phyloP scores from a whole-genome alignment of 352 stramenopile genomes.

The Globisporangium heterothallicum region DNA sequence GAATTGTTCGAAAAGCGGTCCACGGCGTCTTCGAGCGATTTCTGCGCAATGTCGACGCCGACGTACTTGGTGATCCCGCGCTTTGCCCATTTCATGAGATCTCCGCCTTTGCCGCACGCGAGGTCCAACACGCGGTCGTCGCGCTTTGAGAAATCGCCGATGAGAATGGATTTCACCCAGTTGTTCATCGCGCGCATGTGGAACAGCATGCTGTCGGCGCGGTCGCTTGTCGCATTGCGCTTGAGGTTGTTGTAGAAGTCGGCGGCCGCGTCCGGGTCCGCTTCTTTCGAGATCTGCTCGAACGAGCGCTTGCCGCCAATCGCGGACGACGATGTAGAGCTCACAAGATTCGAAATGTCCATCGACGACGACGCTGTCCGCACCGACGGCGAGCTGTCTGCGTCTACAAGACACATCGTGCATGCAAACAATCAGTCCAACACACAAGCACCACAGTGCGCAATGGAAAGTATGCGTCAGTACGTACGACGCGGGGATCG shows the following conservation, averaged over 20 bases:
- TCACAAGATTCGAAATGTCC: constrained; percentile 58
- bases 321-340: constrained; percentile 20
- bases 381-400: constrained; percentile 16
- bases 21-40: constrained; percentile 93
- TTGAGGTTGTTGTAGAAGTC: constrained; percentile 85
- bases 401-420: constrained; percentile 2
- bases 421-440: not conserved
- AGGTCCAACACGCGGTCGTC: constrained; percentile 94
- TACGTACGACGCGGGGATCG: constrained; percentile 21
- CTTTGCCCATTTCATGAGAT: constrained; percentile 97
- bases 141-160: constrained; percentile 82
- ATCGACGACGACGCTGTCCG: constrained; percentile 23
- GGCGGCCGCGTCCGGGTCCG: constrained; percentile 59
- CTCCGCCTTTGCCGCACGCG: constrained; percentile 97
- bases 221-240: constrained; percentile 60
- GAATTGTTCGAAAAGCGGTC: constrained; percentile 72
- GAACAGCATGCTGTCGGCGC: constrained; percentile 91
- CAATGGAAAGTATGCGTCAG: too few relatives aligned
- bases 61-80: constrained; percentile 93
- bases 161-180: constrained; percentile 97
- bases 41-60: constrained; percentile 96
- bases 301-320: constrained; percentile 35
- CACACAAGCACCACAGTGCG: not conserved
- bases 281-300: constrained; percentile 47
- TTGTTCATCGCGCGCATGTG: constrained; percentile 98